Percentiles rank a stretch among this genome's conserved stretches.
phyloP scores from a whole-genome alignment of 208 protist genomes.

The Porcisia deanei region DNA sequence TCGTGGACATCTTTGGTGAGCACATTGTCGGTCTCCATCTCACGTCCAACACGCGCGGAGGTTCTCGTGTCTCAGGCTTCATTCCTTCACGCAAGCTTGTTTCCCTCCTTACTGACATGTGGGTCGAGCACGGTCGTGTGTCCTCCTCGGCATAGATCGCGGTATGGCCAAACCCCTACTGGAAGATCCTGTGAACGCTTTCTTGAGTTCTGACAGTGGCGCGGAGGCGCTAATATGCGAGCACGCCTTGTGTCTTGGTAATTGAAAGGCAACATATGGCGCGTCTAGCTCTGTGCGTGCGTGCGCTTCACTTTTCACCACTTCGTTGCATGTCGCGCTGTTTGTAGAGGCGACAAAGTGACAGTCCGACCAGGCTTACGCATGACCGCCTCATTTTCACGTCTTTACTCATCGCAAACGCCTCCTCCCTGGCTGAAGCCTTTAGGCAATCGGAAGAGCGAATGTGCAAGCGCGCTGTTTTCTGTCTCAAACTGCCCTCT shows the following conservation, averaged over 20 bases:
- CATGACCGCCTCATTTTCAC: not conserved
- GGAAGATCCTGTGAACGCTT: not conserved
- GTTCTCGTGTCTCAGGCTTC: slow-evolving; percentile 81
- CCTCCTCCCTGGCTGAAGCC: not conserved
- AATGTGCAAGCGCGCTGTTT: too few relatives aligned
- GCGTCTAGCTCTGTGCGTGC: not conserved
- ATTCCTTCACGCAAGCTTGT: slow-evolving; percentile 75
- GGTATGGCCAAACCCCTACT: not conserved
- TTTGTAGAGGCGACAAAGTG: not conserved
- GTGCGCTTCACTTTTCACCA: not conserved
- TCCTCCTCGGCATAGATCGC: not conserved
- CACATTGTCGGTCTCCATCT: slow-evolving; percentile 84
- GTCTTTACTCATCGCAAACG: not conserved
- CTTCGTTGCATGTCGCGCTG: not conserved
- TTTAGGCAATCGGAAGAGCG: not conserved
- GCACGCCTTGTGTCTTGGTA: not conserved
- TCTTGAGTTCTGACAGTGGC: not conserved
- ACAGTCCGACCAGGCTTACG: not conserved
- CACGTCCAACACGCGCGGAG: slow-evolving; percentile 78
- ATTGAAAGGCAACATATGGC: too few relatives aligned
- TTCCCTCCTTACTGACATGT: slow-evolving; percentile 71
- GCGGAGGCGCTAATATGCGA: not conserved
- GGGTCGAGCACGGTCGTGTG: slow-evolving; percentile 38
- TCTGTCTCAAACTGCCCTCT: not conserved
- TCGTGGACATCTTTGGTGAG: slow-evolving; percentile 80